Base-by-base conservation (phyloP, 495 filamentous ascomycete genomes). In the Bathelium albidoporum region DNA sequence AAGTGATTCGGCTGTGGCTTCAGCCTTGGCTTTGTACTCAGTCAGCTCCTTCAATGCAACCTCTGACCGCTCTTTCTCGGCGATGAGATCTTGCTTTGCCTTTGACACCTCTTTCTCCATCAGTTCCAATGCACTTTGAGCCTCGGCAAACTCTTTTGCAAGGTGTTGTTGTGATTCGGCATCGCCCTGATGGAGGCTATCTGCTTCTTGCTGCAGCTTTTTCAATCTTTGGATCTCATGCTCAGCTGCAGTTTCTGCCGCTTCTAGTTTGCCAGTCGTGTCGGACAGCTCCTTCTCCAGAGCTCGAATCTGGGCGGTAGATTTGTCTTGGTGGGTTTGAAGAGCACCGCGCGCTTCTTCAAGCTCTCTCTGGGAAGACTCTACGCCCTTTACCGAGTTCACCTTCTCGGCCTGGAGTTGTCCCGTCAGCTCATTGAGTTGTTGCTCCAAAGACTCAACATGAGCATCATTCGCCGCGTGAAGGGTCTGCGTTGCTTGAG, bases 401-500 rank as follows among this genome's bases (percentile, higher is more conserved):
- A 24, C 49, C 24, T 55, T 55, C 7, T 4, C 24, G 24, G 49
- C 24, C 20, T 55, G 20, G 49, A 55, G 49, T 26, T 29, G 22
- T 55, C 2, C 49, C 7, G 49, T 29, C 22, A 55, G 49, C 16
- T 55, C 7, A 2, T 3, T 24, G 29, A 55, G 49, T 29, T 55
- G 49, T 16, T 55, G 49, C 22, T 29, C 24, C 24, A 55, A 24
- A 10, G 49, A 55, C 5, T 55, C 49, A 9, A 55, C 10, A 28
- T 55, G 49, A 24, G 49, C 24, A 28, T 28, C 24, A 16, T 55
- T 55, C 9, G 49, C 49, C 5, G 12, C 49, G 2, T 55, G 49
- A 55, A 55, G 49, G 9, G 49, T 55, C 49, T 55, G 49, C 10
- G 49, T 55, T 7, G 49, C 49, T 29, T 55, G 49, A 29, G 49